Base-by-base conservation (phyloP, 202 grass and related monocot species). In the Digitaria exilis region DNA sequence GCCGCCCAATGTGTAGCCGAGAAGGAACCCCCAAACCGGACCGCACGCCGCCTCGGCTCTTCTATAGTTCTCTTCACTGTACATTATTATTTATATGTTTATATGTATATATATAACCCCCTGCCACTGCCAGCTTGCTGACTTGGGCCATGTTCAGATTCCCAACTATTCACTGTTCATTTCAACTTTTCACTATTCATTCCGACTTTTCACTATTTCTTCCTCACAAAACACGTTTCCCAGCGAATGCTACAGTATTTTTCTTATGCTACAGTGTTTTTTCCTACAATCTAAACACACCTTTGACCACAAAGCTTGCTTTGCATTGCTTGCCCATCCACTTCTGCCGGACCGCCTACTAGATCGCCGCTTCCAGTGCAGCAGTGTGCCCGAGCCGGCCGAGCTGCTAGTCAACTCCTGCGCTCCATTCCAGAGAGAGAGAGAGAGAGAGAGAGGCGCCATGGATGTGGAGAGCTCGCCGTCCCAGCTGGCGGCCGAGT, bases 401-500 rank as follows among this genome's bases (percentile, higher is more conserved):
- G 0, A 39, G 37, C 37, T 34, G 37, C 37, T 34, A 64, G 61
- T 64, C 61, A 64, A 64, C 61, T 64, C 15, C 6, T 62, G 2
- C 57, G 9, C 56, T n/a, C 18, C 6, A 16, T 1, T 19, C 37
- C 9, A 5, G 48, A 28, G 6, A 16, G n/a, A 43, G 66, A 25
- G 37, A 6, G 11, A 25, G 21, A 7, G 12, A 42, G 5, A 45
- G n/a, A 45, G 39, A 18, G 14, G 0, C 37, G 45, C 28, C 46
- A 73, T 73, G 70, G 70, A 52, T 19, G 18, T 49, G 11, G 70
- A 73, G 70, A 51, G 70, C 19, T 73, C 70, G 17, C 46, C 30
- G 25, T 3, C 25, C 28, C n/a, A n/a, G 6, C 32, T n/a, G 32
- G 7, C 31, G 14, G 62, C 44, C 4, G 44, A 30, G 45, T 18